Conservation (phyloP, 1,284 basidiomycete species). For the Rhodotorula sp. region DNA sequence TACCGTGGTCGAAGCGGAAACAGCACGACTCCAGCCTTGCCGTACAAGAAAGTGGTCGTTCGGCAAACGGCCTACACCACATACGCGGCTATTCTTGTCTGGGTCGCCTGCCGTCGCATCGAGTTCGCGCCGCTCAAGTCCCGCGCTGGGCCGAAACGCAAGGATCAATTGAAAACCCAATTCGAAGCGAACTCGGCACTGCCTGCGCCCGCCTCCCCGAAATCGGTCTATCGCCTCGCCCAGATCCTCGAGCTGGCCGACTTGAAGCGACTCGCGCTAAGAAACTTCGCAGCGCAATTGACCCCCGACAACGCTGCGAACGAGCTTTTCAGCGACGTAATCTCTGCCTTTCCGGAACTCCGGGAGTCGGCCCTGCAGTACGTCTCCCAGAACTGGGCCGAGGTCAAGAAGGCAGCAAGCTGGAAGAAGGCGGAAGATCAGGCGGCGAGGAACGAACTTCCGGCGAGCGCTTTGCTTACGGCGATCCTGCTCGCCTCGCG, state of each 20-base stretch:
- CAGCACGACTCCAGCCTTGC: neutral
- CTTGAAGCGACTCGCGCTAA: slow-evolving; percentile 4
- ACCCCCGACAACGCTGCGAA: neutral
- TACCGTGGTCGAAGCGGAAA: neutral
- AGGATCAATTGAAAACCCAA: too few relatives aligned
- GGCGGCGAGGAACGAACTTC: neutral
- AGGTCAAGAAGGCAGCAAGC: neutral
- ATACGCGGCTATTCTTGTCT: slow-evolving; percentile 47
- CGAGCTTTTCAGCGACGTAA: slow-evolving; percentile 10
- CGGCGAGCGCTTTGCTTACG: neutral
- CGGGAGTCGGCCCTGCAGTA: neutral
- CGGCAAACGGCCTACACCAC: slow-evolving; percentile 42
- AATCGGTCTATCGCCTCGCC: slow-evolving; percentile 24
- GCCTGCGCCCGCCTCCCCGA: slow-evolving; percentile 8
- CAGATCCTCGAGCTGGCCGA: slow-evolving; percentile 4
- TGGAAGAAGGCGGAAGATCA: neutral
- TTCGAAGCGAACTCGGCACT: neutral
- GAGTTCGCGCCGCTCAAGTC: slow-evolving; percentile 13
- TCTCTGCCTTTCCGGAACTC: neutral
- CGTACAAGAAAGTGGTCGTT: slow-evolving; percentile 1
- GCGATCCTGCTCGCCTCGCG: neutral
- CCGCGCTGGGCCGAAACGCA: neutral
- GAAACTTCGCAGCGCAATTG: neutral
- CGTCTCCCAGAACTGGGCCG: neutral
- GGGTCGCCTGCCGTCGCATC: slow-evolving; percentile 44